Conservation (phyloP, 148 eudicot species). For the Rheum nobile region DNA sequence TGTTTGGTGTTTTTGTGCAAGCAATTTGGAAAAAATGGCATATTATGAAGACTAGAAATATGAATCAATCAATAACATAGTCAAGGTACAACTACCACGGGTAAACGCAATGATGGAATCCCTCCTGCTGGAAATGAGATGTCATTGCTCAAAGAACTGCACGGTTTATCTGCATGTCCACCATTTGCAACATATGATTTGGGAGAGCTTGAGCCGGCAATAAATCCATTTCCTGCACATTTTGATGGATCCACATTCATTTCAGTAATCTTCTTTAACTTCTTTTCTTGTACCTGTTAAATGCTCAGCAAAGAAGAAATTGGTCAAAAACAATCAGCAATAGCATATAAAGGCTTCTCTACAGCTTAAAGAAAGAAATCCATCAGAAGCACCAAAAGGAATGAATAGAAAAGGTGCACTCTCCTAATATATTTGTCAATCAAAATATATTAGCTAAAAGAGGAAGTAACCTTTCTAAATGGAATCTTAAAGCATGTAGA, state of each 20-base stretch:
- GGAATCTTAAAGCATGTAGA: not conserved
- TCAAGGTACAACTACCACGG: conserved; percentile 52
- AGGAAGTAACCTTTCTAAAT: not conserved
- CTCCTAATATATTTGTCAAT: not conserved
- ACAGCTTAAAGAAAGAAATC: conserved; percentile 7
- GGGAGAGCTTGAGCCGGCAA: conserved; percentile 34
- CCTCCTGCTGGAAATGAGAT: conserved; percentile 34
- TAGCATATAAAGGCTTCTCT: not conserved
- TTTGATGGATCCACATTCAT: conserved; percentile 50
- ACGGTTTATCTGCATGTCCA: conserved; percentile 27
- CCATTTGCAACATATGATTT: conserved; percentile 37
- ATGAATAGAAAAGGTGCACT: not conserved
- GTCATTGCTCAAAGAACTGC: conserved; percentile 26
- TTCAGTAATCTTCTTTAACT: conserved; percentile 56
- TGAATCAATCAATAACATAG: not conserved
- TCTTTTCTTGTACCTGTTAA: conserved; percentile 72
- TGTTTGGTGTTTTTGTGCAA: not conserved
- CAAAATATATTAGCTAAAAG: not conserved
- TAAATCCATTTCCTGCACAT: conserved; percentile 40
- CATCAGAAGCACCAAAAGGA: not conserved
- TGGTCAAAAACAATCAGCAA: not conserved
- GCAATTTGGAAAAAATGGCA: not conserved
- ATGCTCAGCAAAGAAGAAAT: conserved; percentile 9
- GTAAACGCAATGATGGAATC: conserved; percentile 47
- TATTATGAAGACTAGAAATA: not conserved